Base-by-base conservation (phyloP, 1,139 yeast genomes). In the Zygoascus sp. region DNA sequence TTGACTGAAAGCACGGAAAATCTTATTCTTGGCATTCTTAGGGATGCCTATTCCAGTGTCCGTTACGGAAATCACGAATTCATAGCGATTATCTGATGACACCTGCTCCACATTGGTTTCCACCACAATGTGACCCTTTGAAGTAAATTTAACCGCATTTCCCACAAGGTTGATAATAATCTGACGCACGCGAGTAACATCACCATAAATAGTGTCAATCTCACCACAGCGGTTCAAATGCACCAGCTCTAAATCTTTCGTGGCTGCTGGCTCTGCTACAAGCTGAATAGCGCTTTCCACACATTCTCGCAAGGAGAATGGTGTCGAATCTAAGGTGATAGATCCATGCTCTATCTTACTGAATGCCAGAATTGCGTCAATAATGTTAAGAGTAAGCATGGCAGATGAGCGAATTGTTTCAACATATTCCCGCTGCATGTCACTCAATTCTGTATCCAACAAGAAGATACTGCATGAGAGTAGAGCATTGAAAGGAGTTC, bases 1-100 rank as follows among this genome's bases (percentile, higher is more conserved):
- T 67, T 89, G 97, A 30, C 88, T 86, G 68, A 88, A 89, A 2
- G 97, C 96, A 60, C 88, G 95, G 67, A 89, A 89, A 37, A 89
- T 94, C 49, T 86, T 68, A 2, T 81, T 77, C 11, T 82, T 80
- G 19, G 63, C 62, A 47, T 62, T 68, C 22, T 60, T 65, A 22
- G 57, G 57, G 47, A 83, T 92, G 54, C 97, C 97, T 1, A 96
- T 84, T 4, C 97, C 97, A 0, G 96, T 87, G 63, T 89, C 97
- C 37, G 76, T 76, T 15, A 88, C 95, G 53, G 81, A 81, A 49
- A 88, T 77, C 56, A 83, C 81, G 42, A 84, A 62, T 2, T 76
- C 84, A 81, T 63, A 53, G 27, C 49, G 44, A n/a, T 52, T 50
- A 4, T 47, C 50, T 3, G 51, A 49, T 6, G 45, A 45, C 8